These are phyloP conservation scores for Sarcomyxa edulis DNA, from an alignment of 768 basidiomycete genomes.

Conservation along the genomic window DNA sequence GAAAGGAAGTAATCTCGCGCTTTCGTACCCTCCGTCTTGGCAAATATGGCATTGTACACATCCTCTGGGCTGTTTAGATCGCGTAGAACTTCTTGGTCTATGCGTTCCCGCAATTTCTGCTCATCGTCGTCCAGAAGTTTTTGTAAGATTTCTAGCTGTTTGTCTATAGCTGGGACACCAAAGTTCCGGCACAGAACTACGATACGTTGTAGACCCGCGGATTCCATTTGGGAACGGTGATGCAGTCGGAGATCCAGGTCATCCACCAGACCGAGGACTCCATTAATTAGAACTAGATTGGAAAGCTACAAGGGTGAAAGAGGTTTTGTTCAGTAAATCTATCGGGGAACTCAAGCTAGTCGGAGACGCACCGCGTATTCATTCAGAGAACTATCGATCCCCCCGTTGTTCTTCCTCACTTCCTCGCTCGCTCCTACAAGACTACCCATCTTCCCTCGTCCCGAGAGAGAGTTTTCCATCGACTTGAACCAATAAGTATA, in stretches of 20 bases:
- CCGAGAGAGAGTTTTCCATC: slow-evolving; percentile 68
- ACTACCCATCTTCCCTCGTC: slow-evolving; percentile 92
- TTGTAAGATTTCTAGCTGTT: slow-evolving; percentile 58
- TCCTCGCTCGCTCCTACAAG: slow-evolving; percentile 94
- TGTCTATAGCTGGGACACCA: slow-evolving; percentile 58
- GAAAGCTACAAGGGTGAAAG: slow-evolving; percentile 36
- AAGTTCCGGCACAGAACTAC: slow-evolving; percentile 65
- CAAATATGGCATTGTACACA: slow-evolving; percentile 76
- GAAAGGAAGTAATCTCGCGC: slow-evolving; percentile 85
- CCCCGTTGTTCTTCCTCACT: slow-evolving; percentile 58
- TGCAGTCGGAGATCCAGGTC: slow-evolving; percentile 85
- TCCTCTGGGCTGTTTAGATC: slow-evolving; percentile 81
- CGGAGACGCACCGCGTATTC: slow-evolving; percentile 75
- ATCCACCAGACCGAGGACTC: slow-evolving; percentile 57
- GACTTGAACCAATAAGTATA: slow-evolving; percentile 92
- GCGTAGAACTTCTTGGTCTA: slow-evolving; percentile 71
- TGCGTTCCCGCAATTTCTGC: slow-evolving; percentile 58
- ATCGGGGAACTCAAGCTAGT: neutral
- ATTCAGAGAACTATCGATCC: slow-evolving; percentile 62
- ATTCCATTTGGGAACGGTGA: slow-evolving; percentile 85
- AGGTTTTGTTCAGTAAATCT: neutral
- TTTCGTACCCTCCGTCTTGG: slow-evolving; percentile 72
- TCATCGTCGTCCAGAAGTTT: slow-evolving; percentile 71
- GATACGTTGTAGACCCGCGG: slow-evolving; percentile 74
- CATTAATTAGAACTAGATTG: slow-evolving; percentile 71